These are phyloP conservation scores for Plasmopara halstedii DNA, from an alignment of 352 stramenopile genomes.

Conservation along the genomic window DNA sequence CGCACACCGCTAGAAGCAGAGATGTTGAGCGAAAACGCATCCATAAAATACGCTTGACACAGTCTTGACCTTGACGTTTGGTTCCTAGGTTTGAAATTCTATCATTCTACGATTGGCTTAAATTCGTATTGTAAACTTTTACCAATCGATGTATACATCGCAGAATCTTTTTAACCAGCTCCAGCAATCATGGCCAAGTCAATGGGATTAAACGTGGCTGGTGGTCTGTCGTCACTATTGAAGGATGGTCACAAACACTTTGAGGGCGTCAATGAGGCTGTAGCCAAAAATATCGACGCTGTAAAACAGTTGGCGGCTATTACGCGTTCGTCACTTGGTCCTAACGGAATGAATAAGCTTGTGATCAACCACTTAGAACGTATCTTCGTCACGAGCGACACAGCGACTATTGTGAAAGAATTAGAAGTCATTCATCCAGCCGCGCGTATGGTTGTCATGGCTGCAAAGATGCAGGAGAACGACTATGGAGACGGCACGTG, in stretches of 20 bases:
- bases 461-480: constrained; percentile 97
- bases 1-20: constrained; percentile 34
- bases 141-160: constrained; percentile 6
- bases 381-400: constrained; percentile 99
- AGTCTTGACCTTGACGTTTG: neutral
- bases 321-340: constrained; percentile 95
- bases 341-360: constrained; percentile 99
- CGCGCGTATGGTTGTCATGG: constrained; percentile 97
- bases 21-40: constrained; percentile 79
- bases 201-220: constrained; percentile 94
- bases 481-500: constrained; percentile 96
- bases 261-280: constrained; percentile 92
- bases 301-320: constrained; percentile 97
- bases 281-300: constrained; percentile 98
- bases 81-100: too few relatives aligned
- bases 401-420: constrained; percentile 98
- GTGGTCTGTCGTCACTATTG: constrained; percentile 94
- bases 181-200: constrained; percentile 77
- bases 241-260: constrained; percentile 98
- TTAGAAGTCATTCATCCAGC: constrained; percentile 98
- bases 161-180: constrained; percentile 20
- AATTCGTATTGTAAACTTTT: neutral
- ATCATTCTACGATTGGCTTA: neutral
- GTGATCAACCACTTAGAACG: constrained; percentile 99
- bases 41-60: constrained; percentile 27